These are phyloP conservation scores for Globisporangium polare DNA, from an alignment of 352 stramenopile genomes.

Conservation along the genomic window DNA sequence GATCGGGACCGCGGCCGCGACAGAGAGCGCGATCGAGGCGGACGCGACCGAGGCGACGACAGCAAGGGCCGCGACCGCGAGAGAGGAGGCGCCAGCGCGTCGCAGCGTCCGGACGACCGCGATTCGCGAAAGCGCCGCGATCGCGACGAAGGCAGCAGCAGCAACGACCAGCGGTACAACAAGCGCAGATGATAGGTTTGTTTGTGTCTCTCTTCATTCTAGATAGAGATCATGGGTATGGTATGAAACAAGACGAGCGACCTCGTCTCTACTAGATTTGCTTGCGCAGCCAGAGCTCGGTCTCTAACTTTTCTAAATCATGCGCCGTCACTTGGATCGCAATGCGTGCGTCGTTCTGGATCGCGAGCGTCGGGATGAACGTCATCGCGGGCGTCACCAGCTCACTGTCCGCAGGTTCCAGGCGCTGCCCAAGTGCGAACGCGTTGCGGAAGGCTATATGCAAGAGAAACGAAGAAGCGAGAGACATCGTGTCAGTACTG, in stretches of 20 bases:
- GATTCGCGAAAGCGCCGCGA: conserved; percentile 63
- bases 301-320: conserved; percentile 80
- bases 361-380: conserved; percentile 66
- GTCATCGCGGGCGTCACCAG: conserved; percentile 49
- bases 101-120: conserved; percentile 51
- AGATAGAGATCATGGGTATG: not conserved
- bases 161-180: conserved; percentile 20
- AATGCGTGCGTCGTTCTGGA: conserved; percentile 41
- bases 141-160: conserved; percentile 38
- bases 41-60: conserved; percentile 27
- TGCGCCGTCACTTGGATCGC: conserved; percentile 69
- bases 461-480: not conserved
- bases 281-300: conserved; percentile 77
- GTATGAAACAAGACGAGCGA: not conserved
- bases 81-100: conserved; percentile 17
- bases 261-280: conserved; percentile 40
- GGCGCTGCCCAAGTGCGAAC: not conserved
- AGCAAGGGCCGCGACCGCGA: conserved; percentile 28
- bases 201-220: not conserved
- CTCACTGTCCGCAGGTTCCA: conserved; percentile 1
- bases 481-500: not conserved
- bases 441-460: conserved; percentile 5
- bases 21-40: conserved; percentile 22
- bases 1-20: conserved; percentile 32
- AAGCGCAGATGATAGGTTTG: conserved; percentile 48